Evolutionary conservation across 495 filamentous ascomycete genomes (phyloP).

Genomic region (Penicillium cinerascens): DNA sequence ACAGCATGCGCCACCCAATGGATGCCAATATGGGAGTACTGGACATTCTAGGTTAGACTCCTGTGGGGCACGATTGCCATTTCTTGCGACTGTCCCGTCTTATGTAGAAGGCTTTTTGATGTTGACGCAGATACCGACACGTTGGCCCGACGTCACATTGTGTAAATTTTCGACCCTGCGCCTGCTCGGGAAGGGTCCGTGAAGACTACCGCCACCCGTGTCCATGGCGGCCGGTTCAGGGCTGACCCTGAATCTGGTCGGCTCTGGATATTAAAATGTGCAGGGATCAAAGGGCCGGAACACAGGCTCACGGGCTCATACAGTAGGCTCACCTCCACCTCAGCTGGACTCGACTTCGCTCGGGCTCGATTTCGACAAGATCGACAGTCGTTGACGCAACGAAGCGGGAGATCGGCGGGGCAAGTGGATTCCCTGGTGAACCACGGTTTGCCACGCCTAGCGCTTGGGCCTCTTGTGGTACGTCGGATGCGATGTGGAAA

Average conservation of each 20-base stretch:
- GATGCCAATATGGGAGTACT: neutral
- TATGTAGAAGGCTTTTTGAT: neutral
- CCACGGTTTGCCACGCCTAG: neutral
- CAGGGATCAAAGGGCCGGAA: neutral
- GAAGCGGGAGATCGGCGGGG: constrained; percentile 25
- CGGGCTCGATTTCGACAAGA: constrained; percentile 7
- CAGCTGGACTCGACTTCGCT: neutral
- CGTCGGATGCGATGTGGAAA: too few species aligned
- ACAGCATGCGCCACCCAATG: neutral
- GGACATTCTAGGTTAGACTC: neutral
- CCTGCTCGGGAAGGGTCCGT: too few species aligned
- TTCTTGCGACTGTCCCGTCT: neutral
- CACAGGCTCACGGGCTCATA: too few species aligned
- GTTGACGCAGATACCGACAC: neutral
- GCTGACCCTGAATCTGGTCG: neutral
- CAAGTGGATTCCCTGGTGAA: neutral
- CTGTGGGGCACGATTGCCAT: neutral
- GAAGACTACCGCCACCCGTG: too few species aligned
- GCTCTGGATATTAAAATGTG: neutral
- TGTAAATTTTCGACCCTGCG: too few species aligned
- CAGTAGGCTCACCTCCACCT: too few species aligned
- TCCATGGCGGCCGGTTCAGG: too few species aligned
- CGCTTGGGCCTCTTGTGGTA: neutral
- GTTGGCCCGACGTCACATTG: too few species aligned
- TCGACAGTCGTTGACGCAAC: constrained; percentile 20